Percentiles rank a stretch among this genome's conserved stretches.
phyloP scores from a whole-genome alignment of 78 protist genomes.

The Dictyostelium purpureum region DNA sequence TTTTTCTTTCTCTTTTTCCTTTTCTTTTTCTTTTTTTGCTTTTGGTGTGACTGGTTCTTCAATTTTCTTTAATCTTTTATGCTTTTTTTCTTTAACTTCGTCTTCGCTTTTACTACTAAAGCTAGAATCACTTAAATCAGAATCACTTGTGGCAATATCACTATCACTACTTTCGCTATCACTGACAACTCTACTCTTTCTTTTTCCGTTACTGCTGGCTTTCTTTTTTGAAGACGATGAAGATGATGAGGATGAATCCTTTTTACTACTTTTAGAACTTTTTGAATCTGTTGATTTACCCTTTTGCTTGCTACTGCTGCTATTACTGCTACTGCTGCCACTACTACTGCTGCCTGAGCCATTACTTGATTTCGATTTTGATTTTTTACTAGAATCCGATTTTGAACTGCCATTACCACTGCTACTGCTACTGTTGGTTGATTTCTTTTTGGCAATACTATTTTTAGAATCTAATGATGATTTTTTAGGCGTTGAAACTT shows the following conservation, averaged over 20 bases:
- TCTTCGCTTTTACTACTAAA: constrained; percentile 12
- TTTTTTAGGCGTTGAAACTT: not conserved
- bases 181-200: not conserved
- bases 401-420: not conserved
- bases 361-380: not conserved
- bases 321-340: not conserved
- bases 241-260: not conserved
- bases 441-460: too few relatives aligned
- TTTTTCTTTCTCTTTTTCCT: not conserved
- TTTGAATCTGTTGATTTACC: too few relatives aligned
- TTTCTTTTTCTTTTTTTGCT: not conserved
- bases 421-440: not conserved
- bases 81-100: constrained; percentile 11
- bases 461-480: too few relatives aligned
- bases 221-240: constrained; percentile 14
- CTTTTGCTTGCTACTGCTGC: too few relatives aligned
- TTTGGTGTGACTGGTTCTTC: constrained; percentile 7
- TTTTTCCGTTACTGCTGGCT: constrained; percentile 1
- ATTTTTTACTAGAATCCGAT: not conserved
- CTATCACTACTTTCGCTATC: not conserved
- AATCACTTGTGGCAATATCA: constrained; percentile 7
- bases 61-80: constrained; percentile 42
- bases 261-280: too few relatives aligned
- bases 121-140: constrained; percentile 1
- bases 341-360: not conserved